These are phyloP conservation scores for Clonostachys sp. DNA, from an alignment of 2,329 filamentous ascomycete genomes.

Conservation along the genomic window DNA sequence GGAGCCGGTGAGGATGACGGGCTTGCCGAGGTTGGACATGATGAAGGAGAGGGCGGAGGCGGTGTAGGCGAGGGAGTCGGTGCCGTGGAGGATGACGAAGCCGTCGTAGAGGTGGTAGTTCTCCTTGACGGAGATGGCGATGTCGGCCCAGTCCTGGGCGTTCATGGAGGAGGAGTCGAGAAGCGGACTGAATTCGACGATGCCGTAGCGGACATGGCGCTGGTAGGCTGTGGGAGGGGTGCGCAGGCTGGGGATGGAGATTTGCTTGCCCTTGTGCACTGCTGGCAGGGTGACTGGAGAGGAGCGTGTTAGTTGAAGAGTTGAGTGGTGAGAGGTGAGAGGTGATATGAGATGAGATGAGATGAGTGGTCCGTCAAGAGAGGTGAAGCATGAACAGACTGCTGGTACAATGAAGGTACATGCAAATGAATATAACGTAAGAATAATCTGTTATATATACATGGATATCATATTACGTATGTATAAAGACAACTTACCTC, in stretches of 20 bases:
- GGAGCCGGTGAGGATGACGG: slow-evolving; percentile 79
- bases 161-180: slow-evolving; percentile 90
- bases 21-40: slow-evolving; percentile 86
- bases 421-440: too few species aligned
- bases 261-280: slow-evolving; percentile 40
- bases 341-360: neutral
- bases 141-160: slow-evolving; percentile 79
- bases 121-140: slow-evolving; percentile 71
- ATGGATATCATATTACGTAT: too few species aligned
- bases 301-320: neutral
- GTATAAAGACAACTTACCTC: slow-evolving; percentile 12
- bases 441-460: too few species aligned
- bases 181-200: slow-evolving; percentile 78
- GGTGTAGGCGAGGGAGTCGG: slow-evolving; percentile 85
- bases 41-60: slow-evolving; percentile 90
- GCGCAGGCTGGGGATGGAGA: slow-evolving; percentile 62
- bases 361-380: too few species aligned
- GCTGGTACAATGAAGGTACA: too few species aligned
- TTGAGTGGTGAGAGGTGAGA: neutral
- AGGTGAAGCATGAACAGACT: too few species aligned
- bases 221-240: slow-evolving; percentile 79
- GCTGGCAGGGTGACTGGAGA: slow-evolving; percentile 43
- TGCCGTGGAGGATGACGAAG: slow-evolving; percentile 87
- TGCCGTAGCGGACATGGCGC: slow-evolving; percentile 76
- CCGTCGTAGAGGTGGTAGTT: slow-evolving; percentile 90